Percentiles rank a stretch among this genome's conserved stretches.
These are phyloP conservation scores for Colletotrichum liriopes DNA, from an alignment of 2,329 filamentous ascomycete genomes.

Conservation along the genomic window DNA sequence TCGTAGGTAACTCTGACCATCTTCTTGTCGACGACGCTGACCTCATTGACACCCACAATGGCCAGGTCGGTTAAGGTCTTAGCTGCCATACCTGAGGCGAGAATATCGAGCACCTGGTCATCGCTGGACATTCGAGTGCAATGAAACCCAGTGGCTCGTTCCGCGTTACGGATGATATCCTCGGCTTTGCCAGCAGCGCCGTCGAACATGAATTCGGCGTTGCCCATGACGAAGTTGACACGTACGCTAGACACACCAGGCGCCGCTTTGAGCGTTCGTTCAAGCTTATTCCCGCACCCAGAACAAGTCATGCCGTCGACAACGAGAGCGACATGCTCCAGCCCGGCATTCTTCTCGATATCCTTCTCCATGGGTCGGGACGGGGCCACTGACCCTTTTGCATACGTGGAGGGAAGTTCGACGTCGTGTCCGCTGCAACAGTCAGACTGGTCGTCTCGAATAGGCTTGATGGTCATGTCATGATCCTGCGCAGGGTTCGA, in stretches of 20 bases:
- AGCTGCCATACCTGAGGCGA: constrained; percentile 44
- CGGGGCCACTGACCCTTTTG: not conserved
- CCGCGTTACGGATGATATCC: constrained; percentile 48
- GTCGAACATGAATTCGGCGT: constrained; percentile 53
- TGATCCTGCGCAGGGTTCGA: constrained; percentile 21
- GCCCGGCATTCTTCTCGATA: constrained; percentile 47
- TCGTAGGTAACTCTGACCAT: constrained; percentile 54
- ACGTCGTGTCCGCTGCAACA: constrained; percentile 32
- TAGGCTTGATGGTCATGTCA: constrained; percentile 28
- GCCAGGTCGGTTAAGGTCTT: constrained; percentile 45
- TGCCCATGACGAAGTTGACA: constrained; percentile 58
- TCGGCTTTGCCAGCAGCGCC: constrained; percentile 45
- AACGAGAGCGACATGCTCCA: constrained; percentile 49
- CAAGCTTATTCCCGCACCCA: constrained; percentile 54
- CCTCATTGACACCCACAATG: constrained; percentile 48
- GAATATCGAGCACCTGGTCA: constrained; percentile 51
- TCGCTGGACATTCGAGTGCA: constrained; percentile 47
- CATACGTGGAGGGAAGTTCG: not conserved
- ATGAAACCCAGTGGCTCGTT: constrained; percentile 51
- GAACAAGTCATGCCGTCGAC: constrained; percentile 58
- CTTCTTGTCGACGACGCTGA: constrained; percentile 49
- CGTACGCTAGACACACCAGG: constrained; percentile 51
- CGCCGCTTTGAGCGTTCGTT: constrained; percentile 47
- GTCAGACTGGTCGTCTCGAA: constrained; percentile 25
- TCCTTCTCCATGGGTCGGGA: constrained; percentile 38